phyloP scores from a whole-genome alignment of 129 eudicot genomes.

The Chrysanthemum lavandulifolium region DNA sequence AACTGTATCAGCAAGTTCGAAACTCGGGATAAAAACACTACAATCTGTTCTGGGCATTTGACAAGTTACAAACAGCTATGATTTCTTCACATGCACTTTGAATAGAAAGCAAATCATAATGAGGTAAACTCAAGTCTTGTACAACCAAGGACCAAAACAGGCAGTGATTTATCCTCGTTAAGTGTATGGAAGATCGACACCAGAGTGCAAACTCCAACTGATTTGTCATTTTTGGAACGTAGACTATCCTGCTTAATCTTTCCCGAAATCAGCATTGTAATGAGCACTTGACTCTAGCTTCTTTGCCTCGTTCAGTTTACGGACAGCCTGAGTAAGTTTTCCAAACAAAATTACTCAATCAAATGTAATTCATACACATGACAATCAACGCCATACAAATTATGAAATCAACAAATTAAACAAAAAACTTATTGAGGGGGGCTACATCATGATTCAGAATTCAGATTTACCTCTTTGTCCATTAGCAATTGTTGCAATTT shows the following conservation, averaged over 20 bases:
- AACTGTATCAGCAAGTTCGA: background rate
- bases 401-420: too few relatives aligned
- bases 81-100: conserved; percentile 12
- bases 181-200: background rate
- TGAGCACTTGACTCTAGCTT: conserved; percentile 94
- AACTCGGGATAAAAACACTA: background rate
- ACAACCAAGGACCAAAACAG: conserved; percentile 1
- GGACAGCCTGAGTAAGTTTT: conserved; percentile 53
- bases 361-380: background rate
- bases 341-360: conserved; percentile 4
- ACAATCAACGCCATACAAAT: too few relatives aligned
- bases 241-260: conserved; percentile 43
- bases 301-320: conserved; percentile 95
- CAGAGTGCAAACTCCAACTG: background rate
- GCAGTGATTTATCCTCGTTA: background rate
- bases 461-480: background rate
- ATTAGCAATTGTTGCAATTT: background rate
- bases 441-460: background rate
- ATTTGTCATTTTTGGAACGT: background rate
- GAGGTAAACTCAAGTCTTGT: background rate
- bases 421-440: too few relatives aligned
- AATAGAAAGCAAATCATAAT: conserved; percentile 14
- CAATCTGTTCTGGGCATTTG: background rate
- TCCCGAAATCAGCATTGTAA: conserved; percentile 91
- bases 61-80: background rate